Base-by-base conservation (phyloP, 228 moss, liverwort and hornwort genomes). In the Sphagnum fallax region DNA sequence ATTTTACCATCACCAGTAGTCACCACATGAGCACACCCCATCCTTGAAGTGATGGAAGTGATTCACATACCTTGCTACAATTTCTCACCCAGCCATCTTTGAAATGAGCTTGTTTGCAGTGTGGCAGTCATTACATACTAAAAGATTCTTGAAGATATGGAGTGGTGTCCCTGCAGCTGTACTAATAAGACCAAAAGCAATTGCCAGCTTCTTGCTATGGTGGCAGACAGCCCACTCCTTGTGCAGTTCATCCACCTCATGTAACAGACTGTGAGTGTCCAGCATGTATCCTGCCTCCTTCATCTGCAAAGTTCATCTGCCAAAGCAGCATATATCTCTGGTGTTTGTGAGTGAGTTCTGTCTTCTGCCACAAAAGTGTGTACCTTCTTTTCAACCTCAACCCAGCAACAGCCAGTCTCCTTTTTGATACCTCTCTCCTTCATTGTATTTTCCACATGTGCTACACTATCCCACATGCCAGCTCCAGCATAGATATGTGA, bases 331-430 rank as follows among this genome's bases (percentile, higher is more conserved):
- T 52, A 63, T 10, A 66, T 66, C 10, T 66, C 66, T 48, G 59
- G 6, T 49, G 61, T 18, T 6, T 49, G 14, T 12, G 60, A 49
- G 50, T 70, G 60, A 47, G 49, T 49, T 50, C 14, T 70, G 48
- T 70, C 62, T 61, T 59, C 59, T 60, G 48, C 59, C 52, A 70
- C 70, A 61, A 70, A 70, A 14, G 47, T 49, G 50, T 70, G 62
- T 6, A 70, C 12, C 62, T 70, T 70, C 49, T 70, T 70, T 18
- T 70, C 62, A 10, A 70, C 7, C 62, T 70, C 61, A 49, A 70
- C 47, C 70, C 60, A 60, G 15, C 8, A 50, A 48, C 49, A n/a
- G 9, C 60, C 70, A 15, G 70, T 58, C 16, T 62, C 16, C 62
- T 63, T 63, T 13, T 62, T 4, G 51, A 63, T 16, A 71, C 61